Conservation (phyloP, 257 asterid species). For the Nicotiana knightiana region DNA sequence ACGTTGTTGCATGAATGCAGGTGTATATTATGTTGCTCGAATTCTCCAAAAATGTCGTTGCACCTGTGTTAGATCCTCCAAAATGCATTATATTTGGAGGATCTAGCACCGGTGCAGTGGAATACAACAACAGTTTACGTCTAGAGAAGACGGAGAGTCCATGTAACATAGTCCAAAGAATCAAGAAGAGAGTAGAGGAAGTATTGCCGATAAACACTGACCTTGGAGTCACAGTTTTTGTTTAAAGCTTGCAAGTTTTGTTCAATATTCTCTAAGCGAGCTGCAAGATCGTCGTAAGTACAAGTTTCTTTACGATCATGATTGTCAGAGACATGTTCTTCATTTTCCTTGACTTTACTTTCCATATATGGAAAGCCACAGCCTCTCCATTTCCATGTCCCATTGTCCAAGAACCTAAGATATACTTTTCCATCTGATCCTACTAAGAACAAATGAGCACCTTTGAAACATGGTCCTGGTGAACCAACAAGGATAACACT, state of each 20-base stretch:
- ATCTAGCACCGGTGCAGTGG: neutral
- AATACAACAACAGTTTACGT: neutral
- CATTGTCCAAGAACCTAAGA: constrained; percentile 50
- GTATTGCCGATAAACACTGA: constrained; percentile 12
- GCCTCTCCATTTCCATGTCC: constrained; percentile 75
- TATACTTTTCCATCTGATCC: constrained; percentile 77
- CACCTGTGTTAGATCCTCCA: neutral
- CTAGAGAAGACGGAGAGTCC: neutral
- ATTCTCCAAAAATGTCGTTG: neutral
- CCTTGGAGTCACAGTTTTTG: constrained; percentile 62
- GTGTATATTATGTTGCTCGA: neutral
- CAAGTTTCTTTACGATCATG: constrained; percentile 22
- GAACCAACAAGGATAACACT: constrained; percentile 61
- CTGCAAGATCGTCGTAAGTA: constrained; percentile 22
- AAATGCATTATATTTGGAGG: neutral
- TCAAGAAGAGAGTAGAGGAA: neutral
- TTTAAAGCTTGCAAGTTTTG: constrained; percentile 19
- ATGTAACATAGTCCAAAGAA: neutral
- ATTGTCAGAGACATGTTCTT: constrained; percentile 1
- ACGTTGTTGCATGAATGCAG: neutral
- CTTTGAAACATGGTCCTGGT: constrained; percentile 81
- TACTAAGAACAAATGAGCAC: constrained; percentile 44
- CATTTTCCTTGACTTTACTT: constrained; percentile 11
- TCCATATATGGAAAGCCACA: constrained; percentile 44
- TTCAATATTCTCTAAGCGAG: constrained; percentile 20